Conservation (phyloP, 106 monocot genomes). For the Vanilla planifolia region DNA sequence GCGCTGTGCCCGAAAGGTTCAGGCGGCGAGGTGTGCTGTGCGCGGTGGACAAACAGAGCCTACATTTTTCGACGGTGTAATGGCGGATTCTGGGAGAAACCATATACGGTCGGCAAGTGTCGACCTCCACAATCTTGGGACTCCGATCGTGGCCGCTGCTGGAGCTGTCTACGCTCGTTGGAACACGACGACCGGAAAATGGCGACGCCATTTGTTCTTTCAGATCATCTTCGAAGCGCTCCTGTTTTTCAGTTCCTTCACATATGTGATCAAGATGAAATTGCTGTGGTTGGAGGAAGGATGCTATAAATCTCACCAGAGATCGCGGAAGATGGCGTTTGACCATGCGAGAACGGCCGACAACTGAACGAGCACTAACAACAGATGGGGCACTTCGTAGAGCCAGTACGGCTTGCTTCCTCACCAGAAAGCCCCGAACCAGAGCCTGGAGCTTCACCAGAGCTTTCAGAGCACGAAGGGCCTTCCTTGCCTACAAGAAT, state of each 20-base stretch:
- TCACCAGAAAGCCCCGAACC: slow-evolving; percentile 61
- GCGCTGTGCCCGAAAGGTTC: slow-evolving; percentile 13
- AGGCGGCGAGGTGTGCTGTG: slow-evolving; percentile 38
- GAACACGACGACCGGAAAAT: slow-evolving; percentile 28
- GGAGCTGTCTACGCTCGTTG: slow-evolving; percentile 22
- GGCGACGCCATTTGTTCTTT: slow-evolving; percentile 28
- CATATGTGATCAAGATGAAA: too few species aligned
- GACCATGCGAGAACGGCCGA: slow-evolving; percentile 5
- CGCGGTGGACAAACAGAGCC: slow-evolving; percentile 18
- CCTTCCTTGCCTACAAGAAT: slow-evolving; percentile 57
- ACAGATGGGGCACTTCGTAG: slow-evolving; percentile 41
- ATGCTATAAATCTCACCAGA: neutral
- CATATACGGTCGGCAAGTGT: slow-evolving; percentile 28
- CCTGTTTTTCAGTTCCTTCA: slow-evolving; percentile 19
- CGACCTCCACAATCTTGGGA: slow-evolving; percentile 69
- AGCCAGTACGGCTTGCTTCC: slow-evolving; percentile 55
- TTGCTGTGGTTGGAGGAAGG: too few species aligned
- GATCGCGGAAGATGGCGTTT: neutral
- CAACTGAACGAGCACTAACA: slow-evolving; percentile 25
- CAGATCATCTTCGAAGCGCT: slow-evolving; percentile 37
- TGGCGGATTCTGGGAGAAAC: neutral
- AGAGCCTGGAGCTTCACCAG: slow-evolving; percentile 75
- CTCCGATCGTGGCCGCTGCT: slow-evolving; percentile 10
- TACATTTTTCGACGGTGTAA: slow-evolving; percentile 17
- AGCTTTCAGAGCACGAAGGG: slow-evolving; percentile 66